Evolutionary conservation across 495 filamentous ascomycete species (phyloP), one percentile per base, ranked within the genome.

Genomic region (Hypoxylon trugodes): DNA sequence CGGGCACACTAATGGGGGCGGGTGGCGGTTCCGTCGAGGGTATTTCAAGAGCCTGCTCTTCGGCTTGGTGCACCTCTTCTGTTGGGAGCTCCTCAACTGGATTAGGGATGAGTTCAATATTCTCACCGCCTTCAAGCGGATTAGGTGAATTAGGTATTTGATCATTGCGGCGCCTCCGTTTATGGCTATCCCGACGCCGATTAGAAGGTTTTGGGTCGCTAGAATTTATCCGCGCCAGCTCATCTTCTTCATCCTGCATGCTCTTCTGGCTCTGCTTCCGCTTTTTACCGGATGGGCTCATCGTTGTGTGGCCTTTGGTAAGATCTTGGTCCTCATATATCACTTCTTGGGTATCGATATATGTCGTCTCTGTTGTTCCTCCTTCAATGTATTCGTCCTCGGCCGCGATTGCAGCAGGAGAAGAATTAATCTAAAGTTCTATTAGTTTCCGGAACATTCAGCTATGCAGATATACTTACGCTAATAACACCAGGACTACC

Each of bases 391-490:
- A 13, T 28, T 51, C 57, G 51, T 57, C 52, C 24, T 13, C 60
- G 54, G 54, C 59, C 16, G 36, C 32, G 28, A 69, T 64, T 9
- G 64, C 43, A 53, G 70, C 68, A 25, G 68, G 68, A 9, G 70
- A 73, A 53, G 70, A 73, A 3, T 46, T 47, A 26, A 70, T 66
- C 70, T 73, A 28, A 4, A 18, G 0, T n/a, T 40, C 9, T 26
- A 32, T 64, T 68, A 47, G 60, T 41, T 25, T 9, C 43, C 13
- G 2, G 6, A 16, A 50, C 4, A 16, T 9, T 1, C 33, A 32
- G 37, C 4, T 55, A 6, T 25, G 21, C 4, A n/a, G 38, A 3
- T 16, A 57, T 25, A 38, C 70, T 48, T 33, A 60, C 70, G 28
- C 69, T 47, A 33, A 73, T 57, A 13, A 60, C 10, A 24, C 38